These are phyloP conservation scores for Rhizophora apiculata DNA, from an alignment of 345 rosid species.

Conservation along the genomic window DNA sequence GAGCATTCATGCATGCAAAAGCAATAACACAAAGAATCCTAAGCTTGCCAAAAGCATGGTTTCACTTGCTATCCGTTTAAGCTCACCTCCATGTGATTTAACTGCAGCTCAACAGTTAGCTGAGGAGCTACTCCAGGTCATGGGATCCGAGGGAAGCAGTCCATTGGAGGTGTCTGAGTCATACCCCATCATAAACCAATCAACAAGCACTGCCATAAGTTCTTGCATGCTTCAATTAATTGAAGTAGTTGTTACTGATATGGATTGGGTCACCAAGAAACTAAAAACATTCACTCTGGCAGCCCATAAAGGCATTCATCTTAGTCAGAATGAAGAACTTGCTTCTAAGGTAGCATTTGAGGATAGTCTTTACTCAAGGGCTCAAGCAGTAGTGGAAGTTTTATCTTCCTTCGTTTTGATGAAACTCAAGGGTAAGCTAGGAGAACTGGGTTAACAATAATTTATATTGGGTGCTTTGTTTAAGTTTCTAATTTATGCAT, in stretches of 20 bases:
- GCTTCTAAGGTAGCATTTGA: slow-evolving; percentile 40
- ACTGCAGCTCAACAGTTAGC: slow-evolving; percentile 45
- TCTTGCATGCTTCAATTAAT: slow-evolving; percentile 51
- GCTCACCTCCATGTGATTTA: slow-evolving; percentile 56
- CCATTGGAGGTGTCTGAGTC: slow-evolving; percentile 36
- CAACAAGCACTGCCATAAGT: slow-evolving; percentile 43
- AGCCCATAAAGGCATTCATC: slow-evolving; percentile 34
- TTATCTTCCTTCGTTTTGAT: slow-evolving; percentile 66
- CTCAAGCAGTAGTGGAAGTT: slow-evolving; percentile 55
- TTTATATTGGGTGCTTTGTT: slow-evolving; percentile 7
- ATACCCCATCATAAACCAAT: slow-evolving; percentile 48
- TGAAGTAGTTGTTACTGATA: slow-evolving; percentile 48
- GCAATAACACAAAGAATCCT: slow-evolving; percentile 37
- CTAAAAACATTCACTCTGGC: slow-evolving; percentile 42
- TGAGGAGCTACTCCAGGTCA: slow-evolving; percentile 44
- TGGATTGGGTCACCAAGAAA: slow-evolving; percentile 69
- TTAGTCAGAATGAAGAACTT: slow-evolving; percentile 33
- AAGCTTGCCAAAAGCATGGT: slow-evolving; percentile 49
- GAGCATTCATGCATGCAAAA: slow-evolving; percentile 57
- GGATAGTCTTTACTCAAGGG: slow-evolving; percentile 52
- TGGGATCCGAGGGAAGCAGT: slow-evolving; percentile 30
- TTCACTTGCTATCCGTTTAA: slow-evolving; percentile 48
- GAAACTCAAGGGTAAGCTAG: slow-evolving; percentile 60
- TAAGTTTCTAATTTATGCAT: slow-evolving; percentile 12
- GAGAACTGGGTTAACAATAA: slow-evolving; percentile 7